Evolutionary conservation across 768 basidiomycete species (phyloP).

Genomic region (Suillus spraguei): DNA sequence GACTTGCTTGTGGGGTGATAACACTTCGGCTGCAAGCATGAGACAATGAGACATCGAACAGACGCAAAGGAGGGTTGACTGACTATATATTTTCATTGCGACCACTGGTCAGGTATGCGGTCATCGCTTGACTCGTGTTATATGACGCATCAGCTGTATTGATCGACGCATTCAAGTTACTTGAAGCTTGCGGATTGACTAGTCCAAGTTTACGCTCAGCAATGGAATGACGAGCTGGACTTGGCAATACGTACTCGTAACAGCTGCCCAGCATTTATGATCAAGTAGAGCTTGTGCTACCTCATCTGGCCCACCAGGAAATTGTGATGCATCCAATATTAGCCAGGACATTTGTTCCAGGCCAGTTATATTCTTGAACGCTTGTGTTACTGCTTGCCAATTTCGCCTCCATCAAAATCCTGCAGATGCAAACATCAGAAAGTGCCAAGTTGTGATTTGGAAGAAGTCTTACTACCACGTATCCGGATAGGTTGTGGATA

Average conservation of each 20-base stretch:
- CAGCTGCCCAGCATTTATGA: constrained; percentile 55
- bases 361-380: constrained; percentile 34
- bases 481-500: constrained; percentile 49
- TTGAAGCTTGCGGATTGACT: constrained; percentile 47
- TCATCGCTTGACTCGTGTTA: constrained; percentile 50
- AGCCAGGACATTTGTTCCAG: constrained; percentile 48
- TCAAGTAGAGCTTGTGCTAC: constrained; percentile 48
- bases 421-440: constrained; percentile 21
- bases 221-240: neutral
- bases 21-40: constrained; percentile 20
- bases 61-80: constrained; percentile 21
- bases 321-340: constrained; percentile 41
- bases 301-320: constrained; percentile 46
- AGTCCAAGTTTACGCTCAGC: neutral
- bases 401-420: constrained; percentile 62
- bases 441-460: neutral
- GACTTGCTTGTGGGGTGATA: constrained; percentile 16
- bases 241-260: constrained; percentile 46
- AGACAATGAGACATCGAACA: neutral
- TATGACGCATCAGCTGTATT: constrained; percentile 44
- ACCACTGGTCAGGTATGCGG: constrained; percentile 48
- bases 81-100: constrained; percentile 65
- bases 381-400: constrained; percentile 47
- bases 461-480: constrained; percentile 52
- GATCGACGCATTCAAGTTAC: constrained; percentile 40